Evolutionary conservation across 495 filamentous ascomycete species (phyloP).

Genomic region (Collariella sp.): DNA sequence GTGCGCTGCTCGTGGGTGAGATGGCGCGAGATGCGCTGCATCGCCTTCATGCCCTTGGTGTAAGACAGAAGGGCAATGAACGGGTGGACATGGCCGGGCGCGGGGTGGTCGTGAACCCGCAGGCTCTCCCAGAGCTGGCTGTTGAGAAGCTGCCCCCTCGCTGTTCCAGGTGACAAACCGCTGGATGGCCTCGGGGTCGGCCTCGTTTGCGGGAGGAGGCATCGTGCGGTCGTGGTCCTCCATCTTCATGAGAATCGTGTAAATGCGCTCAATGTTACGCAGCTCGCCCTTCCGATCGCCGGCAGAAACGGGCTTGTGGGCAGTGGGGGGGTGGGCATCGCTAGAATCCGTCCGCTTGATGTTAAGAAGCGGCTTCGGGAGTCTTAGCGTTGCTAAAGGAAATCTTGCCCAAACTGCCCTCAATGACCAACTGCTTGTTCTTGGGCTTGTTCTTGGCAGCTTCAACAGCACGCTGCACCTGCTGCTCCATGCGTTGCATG

Average conservation of each 20-base stretch:
- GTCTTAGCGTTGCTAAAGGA: constrained; percentile 98
- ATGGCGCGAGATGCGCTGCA: constrained; percentile 89
- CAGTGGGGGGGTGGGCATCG: constrained; percentile 37
- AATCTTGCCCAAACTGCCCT: constrained; percentile 97
- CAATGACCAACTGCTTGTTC: constrained; percentile 95
- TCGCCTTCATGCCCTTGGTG: constrained; percentile 90
- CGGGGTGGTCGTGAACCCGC: constrained; percentile 85
- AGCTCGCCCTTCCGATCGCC: constrained; percentile 77
- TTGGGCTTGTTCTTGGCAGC: constrained; percentile 95
- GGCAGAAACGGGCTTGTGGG: constrained; percentile 38
- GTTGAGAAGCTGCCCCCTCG: constrained; percentile 63
- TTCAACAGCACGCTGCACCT: constrained; percentile 93
- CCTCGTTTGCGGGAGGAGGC: constrained; percentile 57
- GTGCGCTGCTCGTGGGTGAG: constrained; percentile 86
- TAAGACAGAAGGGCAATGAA: constrained; percentile 96
- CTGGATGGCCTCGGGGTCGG: constrained; percentile 54
- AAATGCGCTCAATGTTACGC: constrained; percentile 76
- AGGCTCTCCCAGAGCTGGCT: constrained; percentile 71
- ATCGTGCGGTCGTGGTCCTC: constrained; percentile 91
- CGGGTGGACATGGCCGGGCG: constrained; percentile 67
- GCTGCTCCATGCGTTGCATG: constrained; percentile 97
- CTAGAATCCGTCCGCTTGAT: constrained; percentile 82
- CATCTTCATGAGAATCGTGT: constrained; percentile 78
- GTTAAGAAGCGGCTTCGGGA: constrained; percentile 84
- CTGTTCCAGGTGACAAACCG: constrained; percentile 63